Evolutionary conservation across 2,329 filamentous ascomycete species (phyloP).

Genomic region (Aspergillus tamarii): DNA sequence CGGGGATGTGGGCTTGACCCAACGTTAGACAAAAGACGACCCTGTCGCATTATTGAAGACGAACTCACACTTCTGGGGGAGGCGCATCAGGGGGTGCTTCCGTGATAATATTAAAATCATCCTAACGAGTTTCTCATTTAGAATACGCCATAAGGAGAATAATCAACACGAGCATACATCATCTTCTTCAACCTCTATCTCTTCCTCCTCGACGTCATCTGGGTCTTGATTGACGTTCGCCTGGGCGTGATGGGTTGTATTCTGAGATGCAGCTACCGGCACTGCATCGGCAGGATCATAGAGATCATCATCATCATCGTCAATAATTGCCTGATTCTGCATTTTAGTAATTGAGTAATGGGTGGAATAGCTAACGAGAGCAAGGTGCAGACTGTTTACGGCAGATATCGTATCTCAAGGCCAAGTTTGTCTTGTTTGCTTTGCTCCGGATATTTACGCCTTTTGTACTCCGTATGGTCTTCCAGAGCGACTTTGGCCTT

Average conservation of each 20-base stretch:
- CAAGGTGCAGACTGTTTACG: conserved; percentile 21
- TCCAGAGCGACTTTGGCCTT: not conserved
- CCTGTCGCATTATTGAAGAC: not conserved
- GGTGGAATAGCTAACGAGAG: conserved; percentile 7
- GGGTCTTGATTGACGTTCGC: conserved; percentile 36
- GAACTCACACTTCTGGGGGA: conserved; percentile 41
- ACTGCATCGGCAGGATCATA: conserved; percentile 47
- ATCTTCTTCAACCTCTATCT: conserved; percentile 45
- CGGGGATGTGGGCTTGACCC: conserved; percentile 42
- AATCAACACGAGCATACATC: conserved; percentile 22
- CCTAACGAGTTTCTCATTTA: conserved; percentile 30
- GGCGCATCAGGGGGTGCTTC: conserved; percentile 49
- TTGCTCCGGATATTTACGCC: not conserved
- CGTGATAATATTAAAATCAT: conserved; percentile 55
- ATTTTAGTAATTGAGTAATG: conserved; percentile 8
- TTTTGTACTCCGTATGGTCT: not conserved
- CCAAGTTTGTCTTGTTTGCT: conserved; percentile 30
- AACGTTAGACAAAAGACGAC: conserved; percentile 20
- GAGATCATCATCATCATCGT: conserved; percentile 53
- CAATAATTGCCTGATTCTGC: conserved; percentile 36
- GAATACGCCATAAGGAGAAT: not conserved
- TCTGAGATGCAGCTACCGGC: conserved; percentile 33
- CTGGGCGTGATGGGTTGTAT: conserved; percentile 31
- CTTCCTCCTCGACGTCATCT: conserved; percentile 45
- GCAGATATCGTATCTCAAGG: conserved; percentile 18